These are phyloP conservation scores for Vigna hirtella DNA, from an alignment of 306 rosid species.

Conservation along the genomic window DNA sequence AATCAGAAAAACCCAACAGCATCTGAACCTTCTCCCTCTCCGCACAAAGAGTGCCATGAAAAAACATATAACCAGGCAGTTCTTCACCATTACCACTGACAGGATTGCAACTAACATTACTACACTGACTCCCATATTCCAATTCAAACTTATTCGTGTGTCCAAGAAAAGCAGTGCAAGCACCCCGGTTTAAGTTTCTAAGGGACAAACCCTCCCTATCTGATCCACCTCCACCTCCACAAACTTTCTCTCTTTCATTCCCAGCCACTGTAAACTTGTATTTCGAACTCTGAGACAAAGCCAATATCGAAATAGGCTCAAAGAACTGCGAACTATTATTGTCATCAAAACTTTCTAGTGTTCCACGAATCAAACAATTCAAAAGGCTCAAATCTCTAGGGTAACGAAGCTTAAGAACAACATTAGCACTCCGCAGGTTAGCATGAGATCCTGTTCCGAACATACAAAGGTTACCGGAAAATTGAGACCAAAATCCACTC, in stretches of 20 bases:
- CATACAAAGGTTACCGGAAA: slow-evolving; percentile 82
- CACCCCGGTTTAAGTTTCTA: slow-evolving; percentile 35
- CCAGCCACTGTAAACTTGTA: slow-evolving; percentile 58
- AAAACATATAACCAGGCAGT: slow-evolving; percentile 59
- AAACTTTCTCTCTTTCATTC: slow-evolving; percentile 49
- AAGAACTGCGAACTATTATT: slow-evolving; percentile 47
- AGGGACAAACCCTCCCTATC: slow-evolving; percentile 50
- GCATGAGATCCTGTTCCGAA: slow-evolving; percentile 57
- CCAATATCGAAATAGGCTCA: slow-evolving; percentile 64
- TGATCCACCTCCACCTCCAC: slow-evolving; percentile 52
- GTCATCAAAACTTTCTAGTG: slow-evolving; percentile 65
- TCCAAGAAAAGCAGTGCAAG: slow-evolving; percentile 51
- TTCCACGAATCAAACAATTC: slow-evolving; percentile 68
- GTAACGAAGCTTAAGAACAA: slow-evolving; percentile 73
- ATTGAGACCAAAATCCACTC: slow-evolving; percentile 67
- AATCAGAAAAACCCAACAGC: slow-evolving; percentile 65
- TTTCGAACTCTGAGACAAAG: slow-evolving; percentile 50
- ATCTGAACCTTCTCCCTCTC: slow-evolving; percentile 63
- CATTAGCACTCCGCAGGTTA: slow-evolving; percentile 39
- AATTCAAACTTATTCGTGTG: slow-evolving; percentile 55
- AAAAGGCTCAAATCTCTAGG: slow-evolving; percentile 51
- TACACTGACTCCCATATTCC: slow-evolving; percentile 65
- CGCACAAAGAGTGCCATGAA: slow-evolving; percentile 50
- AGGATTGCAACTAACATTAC: slow-evolving; percentile 60
- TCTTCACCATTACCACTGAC: slow-evolving; percentile 53